Evolutionary conservation across 1,139 yeast genomes (phyloP), one percentile per base, ranked within the genome.

Genomic region (Meyerozyma smithsonii): DNA sequence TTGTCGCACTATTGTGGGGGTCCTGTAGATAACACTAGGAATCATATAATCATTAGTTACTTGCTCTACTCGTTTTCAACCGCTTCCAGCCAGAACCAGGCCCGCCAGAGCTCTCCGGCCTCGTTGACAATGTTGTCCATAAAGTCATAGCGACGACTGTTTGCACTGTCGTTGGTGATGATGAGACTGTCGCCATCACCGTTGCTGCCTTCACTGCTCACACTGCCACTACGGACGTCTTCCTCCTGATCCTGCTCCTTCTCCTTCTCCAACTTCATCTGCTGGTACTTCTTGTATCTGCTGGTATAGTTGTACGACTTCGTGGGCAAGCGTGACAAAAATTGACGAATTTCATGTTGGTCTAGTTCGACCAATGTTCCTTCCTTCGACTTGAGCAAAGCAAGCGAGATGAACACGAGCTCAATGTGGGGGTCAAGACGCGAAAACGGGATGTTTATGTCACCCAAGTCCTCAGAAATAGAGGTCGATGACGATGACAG

Each of bases 21-120:
- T 26, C 30, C 30, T 26, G 30, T 26, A 26, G 30, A 26, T 26
- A 26, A 26, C 8, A 3, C 3, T 2, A 10, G 12, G 34, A 28
- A n/a, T 30, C 34, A 17, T 30, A 11, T 30, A 17, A 30, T 30
- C 34, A 30, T 30, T 33, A 33, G 17, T 20, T 33, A 19, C 26
- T 8, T 33, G 19, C 8, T 20, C 33, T 40, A 49, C 43, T 59
- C 58, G 37, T 70, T 74, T 36, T 79, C 85, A 51, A 76, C 69
- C 64, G 79, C 67, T 55, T 83, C 90, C 54, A 74, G 66, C 81
- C 89, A 84, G 35, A 84, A 64, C 89, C 95, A 86, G 50, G 82
- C 83, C 45, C 96, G 70, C 95, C 95, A 88, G 39, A 86, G 68
- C 52, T 86, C 95, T 14, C 95, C 95, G 2, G 95, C 90, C 58